These are phyloP conservation scores for Erodium moschatum DNA, from an alignment of 441 rosid species.

Conservation along the genomic window DNA sequence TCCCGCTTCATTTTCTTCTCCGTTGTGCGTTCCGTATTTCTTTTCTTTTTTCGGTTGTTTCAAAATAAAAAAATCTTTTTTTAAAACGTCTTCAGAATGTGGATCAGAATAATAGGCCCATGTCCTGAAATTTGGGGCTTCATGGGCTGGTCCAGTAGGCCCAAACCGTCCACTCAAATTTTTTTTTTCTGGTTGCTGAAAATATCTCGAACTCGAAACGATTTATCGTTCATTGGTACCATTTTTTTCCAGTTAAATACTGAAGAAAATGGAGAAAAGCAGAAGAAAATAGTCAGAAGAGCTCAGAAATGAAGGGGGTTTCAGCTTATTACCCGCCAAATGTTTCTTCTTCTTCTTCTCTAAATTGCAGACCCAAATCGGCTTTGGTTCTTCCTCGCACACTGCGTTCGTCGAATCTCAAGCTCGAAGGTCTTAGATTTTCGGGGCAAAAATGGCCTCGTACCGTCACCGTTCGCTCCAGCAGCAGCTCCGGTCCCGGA, in stretches of 20 bases:
- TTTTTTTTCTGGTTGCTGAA: neutral
- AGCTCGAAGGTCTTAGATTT: conserved; percentile 22
- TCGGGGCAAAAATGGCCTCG: conserved; percentile 12
- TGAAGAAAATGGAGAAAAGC: neutral
- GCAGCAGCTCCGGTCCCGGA: conserved; percentile 33
- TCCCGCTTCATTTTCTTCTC: neutral
- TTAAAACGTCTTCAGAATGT: no score
- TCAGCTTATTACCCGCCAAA: conserved; percentile 17
- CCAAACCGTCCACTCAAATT: neutral
- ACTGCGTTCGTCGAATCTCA: conserved; percentile 16
- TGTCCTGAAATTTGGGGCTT: no score
- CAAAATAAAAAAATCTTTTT: no score
- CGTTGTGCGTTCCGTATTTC: neutral
- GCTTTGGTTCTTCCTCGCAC: conserved; percentile 15
- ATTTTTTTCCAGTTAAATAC: neutral
- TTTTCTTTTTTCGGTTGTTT: neutral
- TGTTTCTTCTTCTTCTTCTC: conserved; percentile 10
- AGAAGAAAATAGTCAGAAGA: conserved; percentile 6
- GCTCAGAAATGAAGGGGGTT: conserved; percentile 22
- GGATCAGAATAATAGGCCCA: no score
- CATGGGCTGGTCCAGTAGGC: neutral
- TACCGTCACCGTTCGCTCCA: conserved; percentile 28
- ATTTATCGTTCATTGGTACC: neutral
- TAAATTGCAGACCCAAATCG: conserved; percentile 19
- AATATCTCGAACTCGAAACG: neutral